phyloP scores from a whole-genome alignment of 2,329 filamentous ascomycete species.

The Pezicula neosporulosa region DNA sequence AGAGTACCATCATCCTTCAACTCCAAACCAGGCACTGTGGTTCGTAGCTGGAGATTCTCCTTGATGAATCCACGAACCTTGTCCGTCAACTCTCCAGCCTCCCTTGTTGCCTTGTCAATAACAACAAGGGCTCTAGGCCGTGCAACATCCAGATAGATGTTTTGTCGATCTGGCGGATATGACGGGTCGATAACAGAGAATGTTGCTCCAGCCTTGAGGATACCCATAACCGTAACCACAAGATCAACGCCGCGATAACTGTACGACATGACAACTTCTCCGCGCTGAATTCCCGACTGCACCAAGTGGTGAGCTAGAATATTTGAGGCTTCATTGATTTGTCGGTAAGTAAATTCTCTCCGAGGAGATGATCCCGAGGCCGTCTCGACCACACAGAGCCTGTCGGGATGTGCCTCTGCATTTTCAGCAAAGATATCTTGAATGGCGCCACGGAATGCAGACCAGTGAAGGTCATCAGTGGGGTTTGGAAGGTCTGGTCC shows the following conservation, averaged over 20 bases:
- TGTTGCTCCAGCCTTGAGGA: constrained; percentile 54
- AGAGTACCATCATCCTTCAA: constrained; percentile 70
- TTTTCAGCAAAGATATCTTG: constrained; percentile 56
- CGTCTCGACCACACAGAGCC: constrained; percentile 66
- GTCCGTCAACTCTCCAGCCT: constrained; percentile 59
- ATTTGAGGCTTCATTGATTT: constrained; percentile 85
- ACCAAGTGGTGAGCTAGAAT: constrained; percentile 75
- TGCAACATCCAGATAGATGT: constrained; percentile 79
- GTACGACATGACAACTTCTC: constrained; percentile 92
- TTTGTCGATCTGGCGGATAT: constrained; percentile 78
- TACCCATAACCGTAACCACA: constrained; percentile 78
- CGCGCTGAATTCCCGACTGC: constrained; percentile 66
- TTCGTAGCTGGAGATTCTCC: constrained; percentile 68
- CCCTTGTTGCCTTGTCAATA: constrained; percentile 68
- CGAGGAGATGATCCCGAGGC: constrained; percentile 46
- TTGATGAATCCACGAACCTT: constrained; percentile 64
- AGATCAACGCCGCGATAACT: constrained; percentile 79
- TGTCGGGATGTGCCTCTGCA: constrained; percentile 60
- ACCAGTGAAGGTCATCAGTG: constrained; percentile 56
- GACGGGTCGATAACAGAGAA: constrained; percentile 72
- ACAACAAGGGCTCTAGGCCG: constrained; percentile 68
- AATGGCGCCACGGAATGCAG: constrained; percentile 54
- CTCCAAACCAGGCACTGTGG: constrained; percentile 69
- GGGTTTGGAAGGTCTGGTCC: constrained; percentile 41
- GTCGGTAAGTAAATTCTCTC: constrained; percentile 74